Conservation (phyloP, 257 asterid genomes). For the Coffea canephora region DNA sequence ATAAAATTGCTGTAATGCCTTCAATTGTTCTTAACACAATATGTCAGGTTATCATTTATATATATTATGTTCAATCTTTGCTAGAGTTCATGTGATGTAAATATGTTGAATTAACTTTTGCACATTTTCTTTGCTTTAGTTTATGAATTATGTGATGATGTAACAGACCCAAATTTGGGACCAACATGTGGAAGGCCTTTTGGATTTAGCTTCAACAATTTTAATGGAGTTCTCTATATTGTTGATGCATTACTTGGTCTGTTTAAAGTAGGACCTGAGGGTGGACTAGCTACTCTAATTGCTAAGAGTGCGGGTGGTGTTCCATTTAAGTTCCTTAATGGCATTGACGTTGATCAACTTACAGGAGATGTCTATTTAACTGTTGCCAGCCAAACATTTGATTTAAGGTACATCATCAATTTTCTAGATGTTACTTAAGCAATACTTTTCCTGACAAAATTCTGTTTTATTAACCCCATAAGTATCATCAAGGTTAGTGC, state of each 20-base stretch:
- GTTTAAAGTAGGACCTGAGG: constrained; percentile 36
- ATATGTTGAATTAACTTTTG: too few species aligned
- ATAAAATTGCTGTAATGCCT: too few species aligned
- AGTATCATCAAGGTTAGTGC: too few species aligned
- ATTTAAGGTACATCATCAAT: neutral
- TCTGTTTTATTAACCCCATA: too few species aligned
- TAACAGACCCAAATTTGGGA: constrained; percentile 1
- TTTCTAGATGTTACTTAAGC: too few species aligned
- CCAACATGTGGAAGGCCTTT: constrained; percentile 40
- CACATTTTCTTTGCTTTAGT: constrained; percentile 10
- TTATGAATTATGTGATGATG: constrained; percentile 41
- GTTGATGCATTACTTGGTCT: constrained; percentile 37
- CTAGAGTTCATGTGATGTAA: too few species aligned
- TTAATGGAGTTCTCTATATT: constrained; percentile 36
- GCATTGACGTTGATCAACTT: neutral
- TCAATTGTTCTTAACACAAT: too few species aligned
- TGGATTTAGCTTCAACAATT: constrained; percentile 37
- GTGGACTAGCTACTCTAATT: constrained; percentile 26
- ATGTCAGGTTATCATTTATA: too few species aligned
- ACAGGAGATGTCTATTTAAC: neutral
- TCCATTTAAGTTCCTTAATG: neutral
- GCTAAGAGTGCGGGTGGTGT: neutral
- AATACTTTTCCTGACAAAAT: too few species aligned
- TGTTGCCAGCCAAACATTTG: neutral
- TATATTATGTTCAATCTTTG: too few species aligned